phyloP scores from a whole-genome alignment of 2,329 filamentous ascomycete genomes.

The Epichloe baconii region DNA sequence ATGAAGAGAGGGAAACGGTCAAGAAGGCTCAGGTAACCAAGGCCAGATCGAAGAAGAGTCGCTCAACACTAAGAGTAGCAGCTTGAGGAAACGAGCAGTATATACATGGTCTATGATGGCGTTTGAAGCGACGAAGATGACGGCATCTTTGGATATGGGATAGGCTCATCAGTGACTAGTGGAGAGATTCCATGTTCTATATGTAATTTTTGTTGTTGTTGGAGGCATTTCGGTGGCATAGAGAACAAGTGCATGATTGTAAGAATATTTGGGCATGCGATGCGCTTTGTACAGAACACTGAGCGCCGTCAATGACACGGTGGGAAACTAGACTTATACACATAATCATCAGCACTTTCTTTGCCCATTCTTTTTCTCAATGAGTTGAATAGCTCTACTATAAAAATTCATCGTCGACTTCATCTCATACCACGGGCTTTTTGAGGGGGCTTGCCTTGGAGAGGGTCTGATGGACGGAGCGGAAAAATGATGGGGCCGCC shows the following conservation, averaged over 20 bases:
- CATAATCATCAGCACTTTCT: background rate
- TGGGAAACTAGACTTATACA: background rate
- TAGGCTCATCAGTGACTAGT: background rate
- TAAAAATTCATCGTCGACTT: too few relatives aligned
- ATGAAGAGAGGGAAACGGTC: slow-evolving; percentile 27
- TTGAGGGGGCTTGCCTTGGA: background rate
- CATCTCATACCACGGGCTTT: too few relatives aligned
- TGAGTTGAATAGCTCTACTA: too few relatives aligned
- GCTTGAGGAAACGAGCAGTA: background rate
- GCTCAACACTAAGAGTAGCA: slow-evolving; percentile 18
- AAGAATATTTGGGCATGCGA: background rate
- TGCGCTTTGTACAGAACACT: background rate
- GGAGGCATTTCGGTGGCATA: background rate
- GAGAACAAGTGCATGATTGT: background rate
- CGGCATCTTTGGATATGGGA: background rate
- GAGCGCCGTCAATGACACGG: background rate
- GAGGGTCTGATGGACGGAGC: background rate
- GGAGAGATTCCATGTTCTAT: background rate
- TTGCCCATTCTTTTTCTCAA: too few relatives aligned
- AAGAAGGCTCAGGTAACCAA: slow-evolving; percentile 26
- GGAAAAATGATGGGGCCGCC: slow-evolving; percentile 5
- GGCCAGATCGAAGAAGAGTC: slow-evolving; percentile 32
- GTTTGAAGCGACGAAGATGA: background rate
- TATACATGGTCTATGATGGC: background rate
- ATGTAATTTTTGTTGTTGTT: background rate